Evolutionary conservation across 2,329 filamentous ascomycete genomes (phyloP), one percentile per base, ranked within the genome.

Genomic region (Arachnomyces sp.): DNA sequence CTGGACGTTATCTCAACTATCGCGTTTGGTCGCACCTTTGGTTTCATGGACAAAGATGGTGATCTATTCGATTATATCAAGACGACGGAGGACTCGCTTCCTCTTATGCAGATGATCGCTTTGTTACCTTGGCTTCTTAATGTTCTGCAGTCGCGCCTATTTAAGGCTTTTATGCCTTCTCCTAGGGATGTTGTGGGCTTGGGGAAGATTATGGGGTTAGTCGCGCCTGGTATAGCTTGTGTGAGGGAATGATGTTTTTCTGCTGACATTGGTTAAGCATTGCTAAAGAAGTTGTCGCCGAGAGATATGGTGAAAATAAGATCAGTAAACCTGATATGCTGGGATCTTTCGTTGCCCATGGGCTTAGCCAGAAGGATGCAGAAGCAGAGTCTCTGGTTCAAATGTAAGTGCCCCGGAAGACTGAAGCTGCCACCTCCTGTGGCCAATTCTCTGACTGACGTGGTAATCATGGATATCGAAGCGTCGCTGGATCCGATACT

Each of bases 1-100:
- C 57, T 78, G 3, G 76, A 79, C 43, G 67, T 76, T 30, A 74
- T 79, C 46, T 72, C 66, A 28, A 65, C 68, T 32, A 52, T 79
- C 3, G 70, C 70, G 0, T 71, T 77, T 33, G 74, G 74, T 8
- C 50, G 61, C 40, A 43, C 68, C 3, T 71, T 73, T 43, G 65
- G 68, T n/a, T 63, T 67, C 49, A 57, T 73, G 28, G 48, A 58
- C 7, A 58, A 57, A 11, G 65, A 73, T 50, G 47, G 53, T 3
- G 71, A 75, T 40, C 53, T 66, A 6, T 60, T 65, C 31, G 46
- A 43, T 5, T 59, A 70, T 40, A 56, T 68, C 33, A 48, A 54
- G 34, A 60, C 64, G 1, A 55, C 45, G 7, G 63, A 62, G 40
- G 51, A 54, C 17, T 52, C 52, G 11, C 43, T 55, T 17, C 42